A percentile compares a stretch with the other conserved stretches of the same genome.
These are phyloP conservation scores for Logfia minima DNA, from an alignment of 129 eudicot species.

Conservation along the genomic window DNA sequence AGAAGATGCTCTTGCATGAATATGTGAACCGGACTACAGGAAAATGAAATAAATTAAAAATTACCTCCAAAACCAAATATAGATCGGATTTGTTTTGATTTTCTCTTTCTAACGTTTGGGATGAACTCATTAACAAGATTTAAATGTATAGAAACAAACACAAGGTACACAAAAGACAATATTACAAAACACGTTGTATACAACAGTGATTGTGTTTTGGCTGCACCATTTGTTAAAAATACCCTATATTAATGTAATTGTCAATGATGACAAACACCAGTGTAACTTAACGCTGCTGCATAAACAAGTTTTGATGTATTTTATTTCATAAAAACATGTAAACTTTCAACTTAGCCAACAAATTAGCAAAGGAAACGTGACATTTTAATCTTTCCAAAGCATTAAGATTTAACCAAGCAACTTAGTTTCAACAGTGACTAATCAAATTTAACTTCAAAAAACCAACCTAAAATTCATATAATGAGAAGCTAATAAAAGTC, in stretches of 20 bases:
- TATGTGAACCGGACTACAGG: conserved; percentile 74
- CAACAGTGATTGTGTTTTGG: background rate
- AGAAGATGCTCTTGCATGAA: conserved; percentile 79
- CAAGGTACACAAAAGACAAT: background rate
- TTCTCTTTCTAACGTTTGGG: background rate
- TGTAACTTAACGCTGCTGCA: background rate
- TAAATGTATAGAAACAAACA: background rate
- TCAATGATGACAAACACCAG: conserved; percentile 1
- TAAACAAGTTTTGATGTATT: background rate
- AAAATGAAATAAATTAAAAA: conserved; percentile 15
- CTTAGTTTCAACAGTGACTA: background rate
- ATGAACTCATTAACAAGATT: background rate
- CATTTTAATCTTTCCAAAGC: background rate
- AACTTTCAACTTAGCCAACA: conserved; percentile 14
- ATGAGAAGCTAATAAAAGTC: background rate
- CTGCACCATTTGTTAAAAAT: background rate
- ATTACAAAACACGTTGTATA: background rate
- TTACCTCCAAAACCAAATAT: conserved; percentile 5
- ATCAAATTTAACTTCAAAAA: background rate
- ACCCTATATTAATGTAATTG: background rate
- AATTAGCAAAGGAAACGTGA: conserved; percentile 2
- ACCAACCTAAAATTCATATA: conserved; percentile 5
- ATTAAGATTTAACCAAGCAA: conserved; percentile 2
- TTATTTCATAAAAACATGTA: conserved; percentile 7
- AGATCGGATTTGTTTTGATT: background rate